phyloP scores from a whole-genome alignment of 345 rosid species.

The Tarenaya hassleriana region DNA sequence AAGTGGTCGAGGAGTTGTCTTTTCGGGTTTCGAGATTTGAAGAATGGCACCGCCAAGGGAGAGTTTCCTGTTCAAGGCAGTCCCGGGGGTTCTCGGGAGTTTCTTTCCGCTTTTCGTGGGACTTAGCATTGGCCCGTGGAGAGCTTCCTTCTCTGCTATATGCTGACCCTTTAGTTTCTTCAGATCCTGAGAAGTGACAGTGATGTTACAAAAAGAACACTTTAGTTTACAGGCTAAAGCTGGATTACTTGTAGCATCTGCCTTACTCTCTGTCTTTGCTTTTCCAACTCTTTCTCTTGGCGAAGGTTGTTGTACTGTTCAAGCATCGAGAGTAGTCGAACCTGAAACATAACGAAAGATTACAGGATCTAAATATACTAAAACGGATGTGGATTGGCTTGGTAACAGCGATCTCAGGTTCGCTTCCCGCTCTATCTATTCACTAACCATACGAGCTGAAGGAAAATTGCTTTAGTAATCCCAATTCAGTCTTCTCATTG shows the following conservation, averaged over 20 bases:
- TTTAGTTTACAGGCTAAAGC: neutral
- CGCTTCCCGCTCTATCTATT: too few relatives aligned
- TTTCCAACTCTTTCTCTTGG: slow-evolving; percentile 57
- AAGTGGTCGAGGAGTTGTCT: slow-evolving; percentile 18
- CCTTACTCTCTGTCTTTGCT: slow-evolving; percentile 52
- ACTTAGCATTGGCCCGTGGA: slow-evolving; percentile 59
- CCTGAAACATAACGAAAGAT: slow-evolving; percentile 26
- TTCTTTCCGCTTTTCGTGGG: slow-evolving; percentile 53
- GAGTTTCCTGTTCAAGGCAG: slow-evolving; percentile 42
- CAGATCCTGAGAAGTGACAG: slow-evolving; percentile 39
- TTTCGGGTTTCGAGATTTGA: slow-evolving; percentile 40
- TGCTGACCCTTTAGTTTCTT: slow-evolving; percentile 58
- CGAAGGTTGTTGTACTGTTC: slow-evolving; percentile 45
- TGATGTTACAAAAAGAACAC: neutral
- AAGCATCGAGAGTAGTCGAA: slow-evolving; percentile 49
- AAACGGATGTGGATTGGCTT: too few relatives aligned
- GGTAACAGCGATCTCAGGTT: too few relatives aligned
- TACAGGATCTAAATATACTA: too few relatives aligned
- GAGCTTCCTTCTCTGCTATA: slow-evolving; percentile 54
- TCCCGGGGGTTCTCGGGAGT: slow-evolving; percentile 33
- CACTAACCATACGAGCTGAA: too few relatives aligned
- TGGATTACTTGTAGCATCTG: neutral
- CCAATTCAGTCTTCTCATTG: neutral
- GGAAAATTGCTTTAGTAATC: too few relatives aligned
- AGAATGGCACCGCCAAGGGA: slow-evolving; percentile 62